Evolutionary conservation across 2,329 filamentous ascomycete species (phyloP), one percentile per base, ranked within the genome.

Genomic region (Pseudogymnoascus sp.): DNA sequence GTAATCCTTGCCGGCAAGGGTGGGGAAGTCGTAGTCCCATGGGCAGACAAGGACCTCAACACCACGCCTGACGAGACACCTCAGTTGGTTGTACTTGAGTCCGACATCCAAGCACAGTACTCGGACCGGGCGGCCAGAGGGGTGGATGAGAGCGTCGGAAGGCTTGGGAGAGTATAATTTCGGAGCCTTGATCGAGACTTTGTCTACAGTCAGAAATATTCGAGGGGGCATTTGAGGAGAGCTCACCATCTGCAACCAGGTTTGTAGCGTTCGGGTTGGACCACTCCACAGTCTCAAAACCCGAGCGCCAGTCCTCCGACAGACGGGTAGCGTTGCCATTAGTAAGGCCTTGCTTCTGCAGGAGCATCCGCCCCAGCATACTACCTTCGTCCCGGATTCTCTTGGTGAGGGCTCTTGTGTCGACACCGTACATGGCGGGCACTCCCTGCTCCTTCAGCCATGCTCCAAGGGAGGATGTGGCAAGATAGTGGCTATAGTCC

Each of bases 391-490:
- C 84, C 70, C 95, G 86, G 70, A 99, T 96, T 74, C 88, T 89
- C 83, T 98, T 97, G 61, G 95, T 99, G 75, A 99, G 79, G 63
- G 90, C 89, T 74, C 95, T 84, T 50, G 95, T 99, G 78, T 99
- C 95, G 65, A 99, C 89, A 64, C 92, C 95, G 73, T 95, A 95
- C 76, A 99, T 92, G 71, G 93, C 95, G 41, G 95, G 95, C 62
- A 99, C 84, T 65, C 88, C 90, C 77, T 98, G 90, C 78, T 98
- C 92, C 81, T 97, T 96, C 72, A 99, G 84, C 95, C 95, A 99
- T 75, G 89, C 83, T 65, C 93, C 93, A 61, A 99, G 82, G 3
- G 93, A 98, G 53, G 93, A 97, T 68, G 85, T 82, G 53, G 95
- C 95, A 64, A 99, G 84, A 80, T 91, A 91, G 79, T 99, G 95